phyloP scores from a whole-genome alignment of 768 basidiomycete species.

The Leccinum longicurvipes region DNA sequence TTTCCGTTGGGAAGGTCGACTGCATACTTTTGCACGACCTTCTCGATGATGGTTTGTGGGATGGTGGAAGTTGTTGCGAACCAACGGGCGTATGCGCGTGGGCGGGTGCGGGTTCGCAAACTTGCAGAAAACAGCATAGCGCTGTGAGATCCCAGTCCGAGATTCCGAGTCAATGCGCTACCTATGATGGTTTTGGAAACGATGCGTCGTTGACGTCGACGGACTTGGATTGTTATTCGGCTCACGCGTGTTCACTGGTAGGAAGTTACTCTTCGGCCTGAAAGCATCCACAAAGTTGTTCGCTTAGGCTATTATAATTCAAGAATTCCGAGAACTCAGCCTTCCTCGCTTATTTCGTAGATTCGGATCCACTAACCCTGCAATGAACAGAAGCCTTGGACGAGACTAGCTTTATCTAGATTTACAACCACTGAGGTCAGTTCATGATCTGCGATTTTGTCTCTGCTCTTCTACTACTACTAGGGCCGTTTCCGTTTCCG shows the following conservation, averaged over 20 bases:
- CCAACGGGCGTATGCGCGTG: conserved; percentile 12
- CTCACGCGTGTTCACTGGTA: not conserved
- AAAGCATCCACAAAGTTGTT: too few species aligned
- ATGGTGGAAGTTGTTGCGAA: conserved; percentile 35
- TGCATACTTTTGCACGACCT: conserved; percentile 95
- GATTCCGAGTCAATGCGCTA: not conserved
- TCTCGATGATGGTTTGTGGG: conserved; percentile 92
- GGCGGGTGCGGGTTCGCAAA: conserved; percentile 4
- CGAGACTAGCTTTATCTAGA: too few species aligned
- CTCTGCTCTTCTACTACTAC: too few species aligned
- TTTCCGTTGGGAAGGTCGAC: conserved; percentile 83
- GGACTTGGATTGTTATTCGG: not conserved
- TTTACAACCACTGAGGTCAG: too few species aligned
- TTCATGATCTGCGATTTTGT: too few species aligned
- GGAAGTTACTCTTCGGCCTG: too few species aligned
- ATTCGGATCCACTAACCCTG: too few species aligned
- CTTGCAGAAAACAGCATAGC: conserved; percentile 4
- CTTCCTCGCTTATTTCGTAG: too few species aligned
- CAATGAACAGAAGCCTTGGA: too few species aligned
- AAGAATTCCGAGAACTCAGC: too few species aligned
- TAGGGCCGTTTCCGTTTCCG: too few species aligned
- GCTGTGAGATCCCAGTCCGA: not conserved
- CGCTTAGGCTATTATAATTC: too few species aligned
- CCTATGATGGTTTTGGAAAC: not conserved
- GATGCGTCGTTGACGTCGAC: not conserved